These are phyloP conservation scores for Paraphaeosphaeria sporulosa DNA, from an alignment of 2,329 filamentous ascomycete species.

Conservation along the genomic window DNA sequence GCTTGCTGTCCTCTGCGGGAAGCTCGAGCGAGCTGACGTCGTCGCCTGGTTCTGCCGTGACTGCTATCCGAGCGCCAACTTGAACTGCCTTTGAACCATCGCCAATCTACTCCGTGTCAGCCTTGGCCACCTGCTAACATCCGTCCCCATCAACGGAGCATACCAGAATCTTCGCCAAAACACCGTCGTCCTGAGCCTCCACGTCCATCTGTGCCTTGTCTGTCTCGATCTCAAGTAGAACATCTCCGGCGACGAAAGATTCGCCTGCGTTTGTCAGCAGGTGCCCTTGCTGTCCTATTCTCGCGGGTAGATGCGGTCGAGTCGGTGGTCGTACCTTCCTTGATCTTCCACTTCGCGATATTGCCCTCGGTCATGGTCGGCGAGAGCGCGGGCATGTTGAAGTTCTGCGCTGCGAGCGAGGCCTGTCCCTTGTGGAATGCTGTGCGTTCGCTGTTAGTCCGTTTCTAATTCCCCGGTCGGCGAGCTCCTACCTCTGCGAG, in stretches of 20 bases:
- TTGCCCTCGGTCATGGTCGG: constrained; percentile 95
- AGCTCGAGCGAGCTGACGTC: constrained; percentile 78
- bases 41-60: constrained; percentile 82
- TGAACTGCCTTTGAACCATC: constrained; percentile 79
- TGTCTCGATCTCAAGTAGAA: constrained; percentile 90
- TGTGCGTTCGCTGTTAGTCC: constrained; percentile 47
- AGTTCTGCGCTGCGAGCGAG: constrained; percentile 79
- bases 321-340: constrained; percentile 66
- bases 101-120: constrained; percentile 53
- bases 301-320: constrained; percentile 9
- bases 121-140: background rate
- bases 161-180: constrained; percentile 81
- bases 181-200: constrained; percentile 87
- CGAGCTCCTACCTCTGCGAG: constrained; percentile 63
- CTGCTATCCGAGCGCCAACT: constrained; percentile 82
- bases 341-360: constrained; percentile 84
- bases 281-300: background rate
- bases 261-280: constrained; percentile 61
- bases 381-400: constrained; percentile 89
- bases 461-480: constrained; percentile 19
- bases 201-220: constrained; percentile 96
- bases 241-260: constrained; percentile 80
- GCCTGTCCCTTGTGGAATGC: constrained; percentile 70
- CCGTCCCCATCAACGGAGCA: constrained; percentile 6
- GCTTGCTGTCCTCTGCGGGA: constrained; percentile 68